A percentile compares a stretch with the other conserved stretches of the same genome.
Conservation (phyloP, 345 rosid genomes). For the Gossypium sturtianum region DNA sequence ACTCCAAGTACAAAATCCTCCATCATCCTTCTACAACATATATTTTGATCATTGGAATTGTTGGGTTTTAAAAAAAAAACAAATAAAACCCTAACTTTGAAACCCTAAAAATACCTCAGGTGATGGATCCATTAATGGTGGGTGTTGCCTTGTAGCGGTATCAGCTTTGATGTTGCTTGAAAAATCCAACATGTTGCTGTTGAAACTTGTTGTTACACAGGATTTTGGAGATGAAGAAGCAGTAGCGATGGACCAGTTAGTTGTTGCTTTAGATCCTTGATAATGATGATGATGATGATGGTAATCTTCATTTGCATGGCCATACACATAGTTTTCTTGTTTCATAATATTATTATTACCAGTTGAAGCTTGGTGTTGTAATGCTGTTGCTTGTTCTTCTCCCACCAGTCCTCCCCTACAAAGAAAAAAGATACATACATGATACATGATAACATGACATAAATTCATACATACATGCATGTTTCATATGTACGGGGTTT, state of each 20-base stretch:
- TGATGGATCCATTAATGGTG: slow-evolving; percentile 47
- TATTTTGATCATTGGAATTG: too few species aligned
- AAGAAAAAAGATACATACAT: background rate
- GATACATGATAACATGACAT: background rate
- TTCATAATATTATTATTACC: slow-evolving; percentile 32
- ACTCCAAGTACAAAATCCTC: too few species aligned
- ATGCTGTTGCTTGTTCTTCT: slow-evolving; percentile 41
- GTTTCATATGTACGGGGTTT: background rate
- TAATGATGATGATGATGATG: slow-evolving; percentile 14
- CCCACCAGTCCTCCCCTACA: slow-evolving; percentile 65
- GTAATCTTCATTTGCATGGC: slow-evolving; percentile 40
- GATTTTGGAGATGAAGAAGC: slow-evolving; percentile 59
- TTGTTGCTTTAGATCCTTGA: slow-evolving; percentile 19
- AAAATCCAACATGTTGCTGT: slow-evolving; percentile 64
- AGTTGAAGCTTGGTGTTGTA: slow-evolving; percentile 49
- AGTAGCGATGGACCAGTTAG: slow-evolving; percentile 41
- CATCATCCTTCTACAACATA: too few species aligned
- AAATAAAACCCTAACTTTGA: too few species aligned
- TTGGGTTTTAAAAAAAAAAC: too few species aligned
- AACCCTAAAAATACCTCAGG: slow-evolving; percentile 46
- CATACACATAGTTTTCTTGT: slow-evolving; percentile 57
- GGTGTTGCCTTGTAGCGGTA: slow-evolving; percentile 42
- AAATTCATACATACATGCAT: too few species aligned
- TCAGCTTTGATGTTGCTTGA: slow-evolving; percentile 42
- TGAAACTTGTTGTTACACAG: slow-evolving; percentile 48